These are phyloP conservation scores for Penicillium sumatraense DNA, from an alignment of 2,329 filamentous ascomycete genomes.

Conservation along the genomic window DNA sequence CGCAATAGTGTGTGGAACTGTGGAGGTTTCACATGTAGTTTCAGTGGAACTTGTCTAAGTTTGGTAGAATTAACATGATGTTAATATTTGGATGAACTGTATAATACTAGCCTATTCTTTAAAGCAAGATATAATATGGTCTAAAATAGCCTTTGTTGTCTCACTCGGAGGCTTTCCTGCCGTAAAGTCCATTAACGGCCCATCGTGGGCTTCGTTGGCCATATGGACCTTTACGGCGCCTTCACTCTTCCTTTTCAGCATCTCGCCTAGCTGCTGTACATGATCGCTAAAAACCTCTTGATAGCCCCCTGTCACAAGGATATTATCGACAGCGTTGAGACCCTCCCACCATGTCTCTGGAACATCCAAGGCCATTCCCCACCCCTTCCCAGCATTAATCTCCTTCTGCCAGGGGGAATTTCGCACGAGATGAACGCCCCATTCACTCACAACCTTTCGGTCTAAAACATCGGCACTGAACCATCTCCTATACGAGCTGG, in stretches of 20 bases:
- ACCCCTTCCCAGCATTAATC: conserved; percentile 19
- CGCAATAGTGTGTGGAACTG: no score
- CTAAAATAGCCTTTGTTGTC: conserved; percentile 18
- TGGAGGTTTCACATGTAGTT: no score
- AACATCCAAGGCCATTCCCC: conserved; percentile 31
- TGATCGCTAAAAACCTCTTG: conserved; percentile 30
- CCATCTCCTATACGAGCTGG: conserved; percentile 13
- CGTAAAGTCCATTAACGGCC: conserved; percentile 28
- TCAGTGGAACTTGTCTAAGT: no score
- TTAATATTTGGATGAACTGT: no score
- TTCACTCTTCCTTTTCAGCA: neutral
- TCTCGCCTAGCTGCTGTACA: conserved; percentile 12
- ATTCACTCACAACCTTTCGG: conserved; percentile 10
- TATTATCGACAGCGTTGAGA: conserved; percentile 13
- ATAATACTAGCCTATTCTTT: no score
- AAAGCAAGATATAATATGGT: conserved; percentile 7
- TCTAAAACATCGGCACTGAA: conserved; percentile 20
- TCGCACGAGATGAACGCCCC: conserved; percentile 17
- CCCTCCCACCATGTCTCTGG: conserved; percentile 25
- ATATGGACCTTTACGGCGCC: conserved; percentile 15
- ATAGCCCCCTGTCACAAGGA: conserved; percentile 23
- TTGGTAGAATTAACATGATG: no score
- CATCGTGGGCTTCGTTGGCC: conserved; percentile 27
- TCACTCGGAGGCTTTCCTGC: conserved; percentile 13
- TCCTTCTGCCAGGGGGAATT: conserved; percentile 26